Evolutionary conservation across 129 eudicot genomes (phyloP).

Genomic region (Cynara cardunculus): DNA sequence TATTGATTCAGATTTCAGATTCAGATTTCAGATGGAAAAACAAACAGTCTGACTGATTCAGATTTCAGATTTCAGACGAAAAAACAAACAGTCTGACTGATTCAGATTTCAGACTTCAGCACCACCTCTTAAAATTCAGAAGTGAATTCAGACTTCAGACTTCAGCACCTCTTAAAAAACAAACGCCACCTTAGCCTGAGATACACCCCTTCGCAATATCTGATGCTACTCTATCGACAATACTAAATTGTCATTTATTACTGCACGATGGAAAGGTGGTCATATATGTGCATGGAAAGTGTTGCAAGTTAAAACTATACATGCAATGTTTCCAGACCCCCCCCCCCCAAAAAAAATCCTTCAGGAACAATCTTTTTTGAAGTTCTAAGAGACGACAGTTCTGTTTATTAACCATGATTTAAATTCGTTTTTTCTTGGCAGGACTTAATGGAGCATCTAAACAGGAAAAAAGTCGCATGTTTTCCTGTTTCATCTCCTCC

Average conservation of each 20-base stretch:
- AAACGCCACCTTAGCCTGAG: too few species aligned
- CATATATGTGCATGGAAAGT: background rate
- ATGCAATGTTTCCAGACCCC: background rate
- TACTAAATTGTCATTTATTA: background rate
- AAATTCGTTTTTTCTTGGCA: slow-evolving; percentile 23
- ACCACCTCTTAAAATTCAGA: too few species aligned
- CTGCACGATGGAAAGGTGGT: background rate
- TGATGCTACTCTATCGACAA: background rate
- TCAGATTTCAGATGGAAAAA: too few species aligned
- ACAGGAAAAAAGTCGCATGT: slow-evolving; percentile 44
- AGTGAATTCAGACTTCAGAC: too few species aligned
- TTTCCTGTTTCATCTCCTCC: slow-evolving; percentile 83
- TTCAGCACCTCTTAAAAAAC: too few species aligned
- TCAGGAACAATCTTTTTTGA: background rate
- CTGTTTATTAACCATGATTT: background rate
- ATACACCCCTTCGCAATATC: background rate
- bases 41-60: too few species aligned
- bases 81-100: too few species aligned
- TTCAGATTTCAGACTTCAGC: too few species aligned
- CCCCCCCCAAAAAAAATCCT: background rate
- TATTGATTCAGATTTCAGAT: too few species aligned
- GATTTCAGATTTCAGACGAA: too few species aligned
- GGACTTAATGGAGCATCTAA: slow-evolving; percentile 56
- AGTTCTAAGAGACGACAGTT: background rate
- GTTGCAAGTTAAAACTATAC: background rate